Base-by-base conservation (phyloP, 1,284 basidiomycete genomes). In the Earliella scabrosa region DNA sequence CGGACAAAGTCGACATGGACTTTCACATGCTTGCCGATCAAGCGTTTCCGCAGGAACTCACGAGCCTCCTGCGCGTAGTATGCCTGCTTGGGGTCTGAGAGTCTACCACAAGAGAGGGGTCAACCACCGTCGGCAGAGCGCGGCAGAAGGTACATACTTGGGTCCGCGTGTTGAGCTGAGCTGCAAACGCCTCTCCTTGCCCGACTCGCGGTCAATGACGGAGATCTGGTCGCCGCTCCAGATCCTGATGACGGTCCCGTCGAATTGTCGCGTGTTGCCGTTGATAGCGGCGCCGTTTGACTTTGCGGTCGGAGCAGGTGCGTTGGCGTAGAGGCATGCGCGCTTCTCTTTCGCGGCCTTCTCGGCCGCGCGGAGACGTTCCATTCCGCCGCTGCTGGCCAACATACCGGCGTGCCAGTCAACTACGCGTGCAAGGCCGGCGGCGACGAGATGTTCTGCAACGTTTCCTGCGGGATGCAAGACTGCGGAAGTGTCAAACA, bases 391-490 rank as follows among this genome's bases (percentile, higher is more conserved):
- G 58, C 81, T 78, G 57, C 81, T 82, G 2, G 92, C 85, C 38
- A 99, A 85, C 82, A 98, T 92, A 31, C 96, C 97, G 13, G 95
- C 95, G 72, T 99, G 97, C 96, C 97, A 98, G 71, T 97, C 96
- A 56, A 98, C 91, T 50, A 97, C 85, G 56, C 94, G 90, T 11
- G 96, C 97, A 3, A 98, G 80, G 46, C 97, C 95, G 43, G 86
- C 86, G 3, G 82, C 83, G 18, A 95, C 86, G 44, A 99, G 80
- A 73, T 92, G 88, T 66, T 97, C 93, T 16, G 95, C 95, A 48
- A 99, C 92, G 73, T 98, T 97, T 18, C 97, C 96, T 26, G 89
- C 92, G 13, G 96, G 95, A 69, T 98, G 97, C 27, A 94, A 76
- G 11, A 93, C 88, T 90, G 24, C 61, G 49, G 36, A 11, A 45